Percentiles rank a stretch among this genome's conserved stretches.
Conservation (phyloP, 2,329 filamentous ascomycete genomes). For the Gaeumannomyces sp. region DNA sequence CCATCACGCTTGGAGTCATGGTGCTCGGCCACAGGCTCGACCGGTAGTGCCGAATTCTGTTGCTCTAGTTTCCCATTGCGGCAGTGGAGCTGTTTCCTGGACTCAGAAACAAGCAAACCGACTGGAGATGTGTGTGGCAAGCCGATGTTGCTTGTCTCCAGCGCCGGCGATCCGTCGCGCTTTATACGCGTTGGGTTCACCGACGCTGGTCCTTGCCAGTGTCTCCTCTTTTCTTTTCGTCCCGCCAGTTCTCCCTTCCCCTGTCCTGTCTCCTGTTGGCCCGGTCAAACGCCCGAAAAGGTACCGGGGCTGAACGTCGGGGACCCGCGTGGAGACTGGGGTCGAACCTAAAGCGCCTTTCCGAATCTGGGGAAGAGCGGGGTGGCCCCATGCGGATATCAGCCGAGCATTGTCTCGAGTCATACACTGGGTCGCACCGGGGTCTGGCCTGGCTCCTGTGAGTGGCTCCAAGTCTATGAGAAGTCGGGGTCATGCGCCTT, state of each 20-base stretch:
- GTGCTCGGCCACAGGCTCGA: background rate
- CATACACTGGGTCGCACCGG: background rate
- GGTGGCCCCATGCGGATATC: background rate
- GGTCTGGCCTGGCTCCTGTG: background rate
- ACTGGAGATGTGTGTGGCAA: background rate
- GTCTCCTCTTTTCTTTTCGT: background rate
- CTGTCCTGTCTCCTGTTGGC: no score
- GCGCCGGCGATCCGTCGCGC: background rate
- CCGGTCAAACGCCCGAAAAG: background rate
- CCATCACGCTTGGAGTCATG: background rate
- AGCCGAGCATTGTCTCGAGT: background rate
- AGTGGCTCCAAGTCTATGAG: background rate
- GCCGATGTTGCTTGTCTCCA: background rate
- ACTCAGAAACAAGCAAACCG: background rate
- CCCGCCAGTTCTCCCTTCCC: background rate
- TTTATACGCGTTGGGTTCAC: background rate
- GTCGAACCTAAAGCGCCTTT: background rate
- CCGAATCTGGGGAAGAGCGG: background rate
- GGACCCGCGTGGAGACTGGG: background rate
- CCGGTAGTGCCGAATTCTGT: background rate
- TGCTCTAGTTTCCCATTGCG: background rate
- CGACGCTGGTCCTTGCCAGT: background rate
- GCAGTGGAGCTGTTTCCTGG: background rate
- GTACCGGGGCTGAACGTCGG: background rate
- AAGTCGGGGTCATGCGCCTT: background rate